Conservation (phyloP, 495 filamentous ascomycete species). For the Bryoglossum gracile region DNA sequence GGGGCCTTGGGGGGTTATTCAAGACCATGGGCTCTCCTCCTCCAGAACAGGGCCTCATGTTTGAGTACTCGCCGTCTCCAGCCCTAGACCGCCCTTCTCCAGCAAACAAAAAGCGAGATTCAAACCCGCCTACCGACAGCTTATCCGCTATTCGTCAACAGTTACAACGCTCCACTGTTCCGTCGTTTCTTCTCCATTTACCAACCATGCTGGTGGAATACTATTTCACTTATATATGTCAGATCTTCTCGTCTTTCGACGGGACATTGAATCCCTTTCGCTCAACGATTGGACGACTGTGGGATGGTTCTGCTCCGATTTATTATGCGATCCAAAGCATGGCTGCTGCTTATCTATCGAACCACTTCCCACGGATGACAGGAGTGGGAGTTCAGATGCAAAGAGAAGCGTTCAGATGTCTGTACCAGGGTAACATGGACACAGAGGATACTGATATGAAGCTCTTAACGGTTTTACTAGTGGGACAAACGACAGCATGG, state of each 20-base stretch:
- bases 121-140: conserved; percentile 19
- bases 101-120: conserved; percentile 14
- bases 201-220: conserved; percentile 51
- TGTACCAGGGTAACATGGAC: conserved; percentile 9
- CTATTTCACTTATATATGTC: conserved; percentile 53
- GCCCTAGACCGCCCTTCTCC: too few species aligned
- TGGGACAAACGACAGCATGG: conserved; percentile 51
- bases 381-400: conserved; percentile 46
- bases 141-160: conserved; percentile 27
- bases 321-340: conserved; percentile 55
- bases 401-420: conserved; percentile 29
- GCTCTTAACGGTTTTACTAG: conserved; percentile 45
- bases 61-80: too few species aligned
- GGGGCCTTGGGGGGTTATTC: too few species aligned
- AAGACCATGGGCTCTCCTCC: too few species aligned
- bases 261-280: conserved; percentile 52
- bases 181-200: conserved; percentile 36
- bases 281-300: conserved; percentile 46
- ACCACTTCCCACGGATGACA: conserved; percentile 48
- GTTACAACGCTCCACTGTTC: conserved; percentile 27
- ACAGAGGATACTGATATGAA: conserved; percentile 43
- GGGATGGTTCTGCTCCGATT: conserved; percentile 49
- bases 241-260: conserved; percentile 52
- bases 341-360: conserved; percentile 51
- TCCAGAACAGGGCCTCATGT: too few species aligned